Percentiles rank a stretch among this genome's conserved stretches.
These are phyloP conservation scores for Arthroderma uncinatum DNA, from an alignment of 2,329 filamentous ascomycete species.

Conservation along the genomic window DNA sequence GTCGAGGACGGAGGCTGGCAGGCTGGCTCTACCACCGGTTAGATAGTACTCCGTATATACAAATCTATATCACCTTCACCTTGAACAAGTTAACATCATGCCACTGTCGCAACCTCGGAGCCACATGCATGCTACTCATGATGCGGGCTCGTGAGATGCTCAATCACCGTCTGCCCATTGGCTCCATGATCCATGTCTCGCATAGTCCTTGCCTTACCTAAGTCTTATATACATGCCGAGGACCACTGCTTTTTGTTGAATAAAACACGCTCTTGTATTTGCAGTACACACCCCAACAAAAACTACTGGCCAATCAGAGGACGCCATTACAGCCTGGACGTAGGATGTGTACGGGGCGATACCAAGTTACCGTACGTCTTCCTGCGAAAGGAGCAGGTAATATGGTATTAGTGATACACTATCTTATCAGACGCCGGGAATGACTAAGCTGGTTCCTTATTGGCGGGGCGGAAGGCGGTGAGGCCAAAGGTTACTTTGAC, in stretches of 20 bases:
- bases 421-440: background rate
- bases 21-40: constrained; percentile 14
- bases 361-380: background rate
- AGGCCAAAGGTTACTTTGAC: background rate
- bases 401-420: background rate
- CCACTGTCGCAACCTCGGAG: background rate
- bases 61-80: no score
- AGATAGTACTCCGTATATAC: no score
- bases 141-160: background rate
- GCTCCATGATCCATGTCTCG: background rate
- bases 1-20: constrained; percentile 25
- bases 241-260: constrained; percentile 2
- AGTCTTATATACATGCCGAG: no score
- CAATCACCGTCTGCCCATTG: background rate
- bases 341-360: background rate
- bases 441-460: background rate
- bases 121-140: background rate
- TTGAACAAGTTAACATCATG: no score
- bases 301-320: background rate
- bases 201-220: no score
- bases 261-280: background rate
- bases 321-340: background rate
- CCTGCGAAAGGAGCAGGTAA: background rate
- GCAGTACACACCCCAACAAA: background rate
- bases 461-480: background rate